Evolutionary conservation across 2,329 filamentous ascomycete genomes (phyloP), one percentile per base, ranked within the genome.

Genomic region (Cyphellophora europaea): DNA sequence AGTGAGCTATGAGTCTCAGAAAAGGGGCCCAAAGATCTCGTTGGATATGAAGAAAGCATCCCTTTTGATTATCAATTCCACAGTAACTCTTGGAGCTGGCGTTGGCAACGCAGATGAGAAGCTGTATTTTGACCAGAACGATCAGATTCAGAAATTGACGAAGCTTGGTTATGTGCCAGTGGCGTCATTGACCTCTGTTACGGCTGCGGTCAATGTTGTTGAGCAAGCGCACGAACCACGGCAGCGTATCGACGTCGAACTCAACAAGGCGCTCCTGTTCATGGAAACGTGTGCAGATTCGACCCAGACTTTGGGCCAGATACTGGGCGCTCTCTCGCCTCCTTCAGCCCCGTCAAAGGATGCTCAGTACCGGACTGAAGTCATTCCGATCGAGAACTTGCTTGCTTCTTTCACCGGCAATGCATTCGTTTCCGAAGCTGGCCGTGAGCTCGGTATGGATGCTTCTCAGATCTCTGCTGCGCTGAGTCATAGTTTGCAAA

Each of bases 231-330:
- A 65, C 2, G 71, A 77, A 21, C 73, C 69, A 1, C 69, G 77
- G 18, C 81, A 79, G 44, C 72, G 76, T 27, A 59, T 95, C 11
- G 80, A 91, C 47, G 69, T 95, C 1, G 84, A 93, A 44, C 64
- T 96, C 30, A 77, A 77, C 41, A 88, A 94, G 51, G 82, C 93
- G 45, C 69, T 98, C 2, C 68, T 98, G 35, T 79, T 98, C 19
- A 63, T 98, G 5, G 91, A 98, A 58, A 93, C 88, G 1, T 98
- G 93, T 51, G 91, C 91, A 18, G 91, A 98, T 58, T 98, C 91
- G 2, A 96, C 87, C 0, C 87, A 95, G 55, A 98, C 91, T 0
- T 69, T 98, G 11, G 80, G 94, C 34, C 71, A 74, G 2, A 71
- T 93, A 27, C 62, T 88, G 11, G 85, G 82, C 50, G 87, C 82